Evolutionary conservation across 805 yeast genomes (phyloP), one percentile per base, ranked within the genome.

Genomic region (Pichia pseudocactophila): DNA sequence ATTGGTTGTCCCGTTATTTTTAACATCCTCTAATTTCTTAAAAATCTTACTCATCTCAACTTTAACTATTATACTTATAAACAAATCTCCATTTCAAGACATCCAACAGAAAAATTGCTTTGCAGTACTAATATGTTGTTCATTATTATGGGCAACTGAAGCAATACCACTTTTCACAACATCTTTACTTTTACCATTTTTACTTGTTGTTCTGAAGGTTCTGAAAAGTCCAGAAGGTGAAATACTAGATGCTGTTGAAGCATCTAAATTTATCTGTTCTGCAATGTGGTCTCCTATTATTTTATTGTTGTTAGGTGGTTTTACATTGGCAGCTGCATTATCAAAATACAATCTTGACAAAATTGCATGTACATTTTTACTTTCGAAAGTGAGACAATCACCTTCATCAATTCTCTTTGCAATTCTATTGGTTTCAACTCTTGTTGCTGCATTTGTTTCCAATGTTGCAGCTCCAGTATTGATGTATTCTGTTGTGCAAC

Each of bases 401-500:
- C 97, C 97, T 10, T 72, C 81, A 28, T 71, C 75, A 32, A 81
- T 90, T 18, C 65, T 89, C 30, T 63, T 89, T 34, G 76, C 90
- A 4, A 80, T 87, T 46, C 87, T 92, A 97, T 65, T 73, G 37
- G 90, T 90, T 27, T 85, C 97, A 0, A 68, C 89, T 32, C 78
- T 90, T 54, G 78, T 85, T 33, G 79, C 95, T 5, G 88, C 90
- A 86, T 89, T 96, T 94, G 92, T 90, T 32, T 82, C 95, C 20
- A 90, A 90, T 59, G 97, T 90, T 34, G 98, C 98, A 1, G 92
- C 97, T 1, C 98, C 98, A 0, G 97, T 90, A 3, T 70, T 90
- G 42, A 84, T 95, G 63, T 86, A 75, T 55, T 87, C 96, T 6
- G 83, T 90, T 48, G 80, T 90, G 45, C 96, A 89, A 61, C 97